Base-by-base conservation (phyloP, 2,329 filamentous ascomycete genomes). In the Curvularia spicifera region DNA sequence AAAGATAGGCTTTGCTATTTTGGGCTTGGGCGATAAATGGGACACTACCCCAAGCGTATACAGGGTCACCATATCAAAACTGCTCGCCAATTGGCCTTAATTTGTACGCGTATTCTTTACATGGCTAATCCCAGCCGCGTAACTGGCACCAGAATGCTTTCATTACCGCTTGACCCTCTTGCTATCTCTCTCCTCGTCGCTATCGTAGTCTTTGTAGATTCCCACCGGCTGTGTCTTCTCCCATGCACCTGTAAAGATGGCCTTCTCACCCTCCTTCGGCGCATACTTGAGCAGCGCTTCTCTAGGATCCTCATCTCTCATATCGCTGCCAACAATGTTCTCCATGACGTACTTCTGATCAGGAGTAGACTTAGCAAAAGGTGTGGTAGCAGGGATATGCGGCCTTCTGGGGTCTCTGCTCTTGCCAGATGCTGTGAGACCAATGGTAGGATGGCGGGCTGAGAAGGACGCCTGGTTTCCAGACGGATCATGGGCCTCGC, bases 241-340 rank as follows among this genome's bases (percentile, higher is more conserved):
- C 91, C 93, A 99, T 15, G 93, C 95, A 66, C 91, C 91, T 29
- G 95, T 99, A 73, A 98, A 99, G 69, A 97, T 84, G 0, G 93
- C 94, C 74, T 98, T 93, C 74, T 91, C 94, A 78, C 96, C 88
- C 12, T 93, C 93, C 73, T 96, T 89, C 54, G 96, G 91, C 37
- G 93, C 94, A 81, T 98, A 99, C 80, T 96, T 97, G 59, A 99
- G 80, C 71, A 99, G 80, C 45, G 95, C 95, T 78, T 97, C 95
- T 63, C 95, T 84, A 0, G 95, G 95, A 80, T 99, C 95, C 76
- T 99, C 95, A 77, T 99, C 93, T 47, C 96, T 84, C 91, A 99
- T 96, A 62, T 87, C 89, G 62, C 92, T 94, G 12, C 98, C 84
- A 28, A 93, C 92, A 52, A 98, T 96, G 65, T 91, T 91, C 72